These are phyloP conservation scores for Laguncularia racemosa DNA, from an alignment of 345 rosid species.

Conservation along the genomic window DNA sequence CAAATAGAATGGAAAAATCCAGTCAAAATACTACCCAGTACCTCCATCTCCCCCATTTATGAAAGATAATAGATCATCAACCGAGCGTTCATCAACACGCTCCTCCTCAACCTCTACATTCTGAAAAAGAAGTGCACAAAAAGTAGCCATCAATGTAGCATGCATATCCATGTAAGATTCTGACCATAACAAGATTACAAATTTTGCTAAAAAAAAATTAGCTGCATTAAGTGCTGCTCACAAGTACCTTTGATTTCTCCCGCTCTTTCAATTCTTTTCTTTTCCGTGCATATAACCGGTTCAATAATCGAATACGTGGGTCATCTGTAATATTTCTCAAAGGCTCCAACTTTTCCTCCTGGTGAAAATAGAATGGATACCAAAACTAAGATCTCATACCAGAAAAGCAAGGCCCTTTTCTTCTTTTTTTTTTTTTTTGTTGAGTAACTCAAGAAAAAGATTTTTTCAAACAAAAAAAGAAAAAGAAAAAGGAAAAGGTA, in stretches of 20 bases:
- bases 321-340: conserved; percentile 70
- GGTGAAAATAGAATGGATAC: conserved; percentile 13
- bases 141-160: not conserved
- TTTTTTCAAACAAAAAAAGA: not conserved
- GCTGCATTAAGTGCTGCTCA: not conserved
- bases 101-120: conserved; percentile 70
- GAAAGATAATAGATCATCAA: conserved; percentile 78
- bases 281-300: conserved; percentile 74
- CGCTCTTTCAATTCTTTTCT: conserved; percentile 79
- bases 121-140: conserved; percentile 22
- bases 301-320: conserved; percentile 78
- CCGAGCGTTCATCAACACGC: conserved; percentile 71
- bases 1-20: too few species aligned
- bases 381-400: conserved; percentile 11
- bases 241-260: conserved; percentile 60
- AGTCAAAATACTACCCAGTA: conserved; percentile 14
- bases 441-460: not conserved
- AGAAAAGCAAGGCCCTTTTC: not conserved
- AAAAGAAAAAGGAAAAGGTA: not conserved
- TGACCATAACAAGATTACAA: not conserved
- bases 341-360: conserved; percentile 97
- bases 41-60: conserved; percentile 74
- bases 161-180: not conserved
- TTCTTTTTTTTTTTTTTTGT: too few species aligned
- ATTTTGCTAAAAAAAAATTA: not conserved